Evolutionary conservation across 306 rosid species (phyloP).

Genomic region (Senna siamea): DNA sequence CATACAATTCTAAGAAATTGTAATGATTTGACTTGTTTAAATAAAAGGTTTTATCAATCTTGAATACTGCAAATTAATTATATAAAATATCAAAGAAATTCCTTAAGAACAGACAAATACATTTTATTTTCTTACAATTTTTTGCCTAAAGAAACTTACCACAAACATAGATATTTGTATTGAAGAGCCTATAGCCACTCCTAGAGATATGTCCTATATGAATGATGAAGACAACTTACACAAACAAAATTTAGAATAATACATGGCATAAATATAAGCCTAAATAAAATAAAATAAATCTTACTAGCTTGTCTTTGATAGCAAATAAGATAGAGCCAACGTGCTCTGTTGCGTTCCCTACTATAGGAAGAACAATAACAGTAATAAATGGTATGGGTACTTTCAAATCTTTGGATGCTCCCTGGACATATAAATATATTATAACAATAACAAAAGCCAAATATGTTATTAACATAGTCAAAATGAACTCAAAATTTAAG

Average conservation of each 20-base stretch:
- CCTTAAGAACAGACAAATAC: too few species aligned
- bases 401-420: conserved; percentile 62
- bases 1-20: too few species aligned
- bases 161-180: conserved; percentile 78
- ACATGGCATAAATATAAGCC: background rate
- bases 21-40: too few species aligned
- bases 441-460: background rate
- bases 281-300: background rate
- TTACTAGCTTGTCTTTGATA: conserved; percentile 77
- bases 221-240: background rate
- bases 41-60: too few species aligned
- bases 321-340: conserved; percentile 75
- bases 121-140: background rate
- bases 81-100: too few species aligned
- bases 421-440: conserved; percentile 56
- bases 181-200: conserved; percentile 73
- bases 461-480: too few species aligned
- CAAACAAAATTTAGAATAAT: too few species aligned
- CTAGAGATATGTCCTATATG: conserved; percentile 66
- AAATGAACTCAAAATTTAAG: too few species aligned
- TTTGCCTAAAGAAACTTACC: conserved; percentile 43
- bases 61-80: too few species aligned
- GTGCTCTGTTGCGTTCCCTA: conserved; percentile 79
- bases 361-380: conserved; percentile 67
- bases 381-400: conserved; percentile 70